These are phyloP conservation scores for Candida corydali DNA, from an alignment of 805 yeast species.

Conservation along the genomic window DNA sequence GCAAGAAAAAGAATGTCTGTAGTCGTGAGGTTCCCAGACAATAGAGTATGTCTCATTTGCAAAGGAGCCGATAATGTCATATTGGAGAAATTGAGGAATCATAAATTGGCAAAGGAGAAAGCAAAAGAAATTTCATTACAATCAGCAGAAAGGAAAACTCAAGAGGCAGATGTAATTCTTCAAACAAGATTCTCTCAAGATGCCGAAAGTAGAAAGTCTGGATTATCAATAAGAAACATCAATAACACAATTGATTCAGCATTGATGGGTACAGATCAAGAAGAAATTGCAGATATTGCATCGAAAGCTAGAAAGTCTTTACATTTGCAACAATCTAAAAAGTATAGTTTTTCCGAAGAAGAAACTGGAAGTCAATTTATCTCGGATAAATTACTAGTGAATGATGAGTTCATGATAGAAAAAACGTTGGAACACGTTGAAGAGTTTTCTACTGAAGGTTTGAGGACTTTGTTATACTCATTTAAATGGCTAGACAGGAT, in stretches of 20 bases:
- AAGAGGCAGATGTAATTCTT: slow-evolving; percentile 73
- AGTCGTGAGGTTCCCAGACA: slow-evolving; percentile 73
- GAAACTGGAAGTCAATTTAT: slow-evolving; percentile 9
- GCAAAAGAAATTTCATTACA: slow-evolving; percentile 57
- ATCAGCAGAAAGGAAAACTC: slow-evolving; percentile 59
- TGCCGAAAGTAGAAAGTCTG: slow-evolving; percentile 26
- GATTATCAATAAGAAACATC: slow-evolving; percentile 20
- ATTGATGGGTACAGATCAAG: slow-evolving; percentile 41
- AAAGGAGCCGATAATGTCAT: slow-evolving; percentile 96
- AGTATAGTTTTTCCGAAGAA: slow-evolving; percentile 38
- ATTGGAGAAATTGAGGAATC: slow-evolving; percentile 61
- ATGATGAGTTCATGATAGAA: slow-evolving; percentile 77
- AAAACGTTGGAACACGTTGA: slow-evolving; percentile 87
- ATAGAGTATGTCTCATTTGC: slow-evolving; percentile 70
- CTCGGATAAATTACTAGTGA: slow-evolving; percentile 54
- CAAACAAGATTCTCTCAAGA: slow-evolving; percentile 47
- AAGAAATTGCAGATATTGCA: slow-evolving; percentile 52
- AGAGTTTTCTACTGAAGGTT: slow-evolving; percentile 91
- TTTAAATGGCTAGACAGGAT: slow-evolving; percentile 62
- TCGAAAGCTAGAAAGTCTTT: slow-evolving; percentile 52
- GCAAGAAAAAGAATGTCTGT: slow-evolving; percentile 92
- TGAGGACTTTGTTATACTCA: slow-evolving; percentile 83
- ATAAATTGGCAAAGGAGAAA: slow-evolving; percentile 58
- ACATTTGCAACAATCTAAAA: slow-evolving; percentile 54
- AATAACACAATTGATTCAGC: slow-evolving; percentile 48